Evolutionary conservation across 768 basidiomycete genomes (phyloP).

Genomic region (Auricularia sp.): DNA sequence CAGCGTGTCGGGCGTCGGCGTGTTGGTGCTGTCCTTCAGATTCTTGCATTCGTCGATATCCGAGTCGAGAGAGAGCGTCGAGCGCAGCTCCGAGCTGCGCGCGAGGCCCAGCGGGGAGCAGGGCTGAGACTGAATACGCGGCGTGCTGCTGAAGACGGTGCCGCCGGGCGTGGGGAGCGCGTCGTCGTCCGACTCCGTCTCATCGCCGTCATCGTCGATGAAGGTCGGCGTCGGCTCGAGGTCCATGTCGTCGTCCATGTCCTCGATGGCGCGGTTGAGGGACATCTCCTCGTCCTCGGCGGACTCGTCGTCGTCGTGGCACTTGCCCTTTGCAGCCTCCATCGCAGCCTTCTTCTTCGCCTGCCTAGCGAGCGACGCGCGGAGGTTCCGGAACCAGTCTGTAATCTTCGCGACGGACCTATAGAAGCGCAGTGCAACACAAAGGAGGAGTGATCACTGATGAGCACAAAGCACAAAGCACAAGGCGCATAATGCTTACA

Average conservation of each 20-base stretch:
- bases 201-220: conserved; percentile 3
- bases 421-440: not conserved
- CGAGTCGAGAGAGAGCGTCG: too few species aligned
- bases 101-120: not conserved
- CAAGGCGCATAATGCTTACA: not conserved
- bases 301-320: conserved; percentile 5
- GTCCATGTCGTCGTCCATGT: conserved; percentile 2
- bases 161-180: not conserved
- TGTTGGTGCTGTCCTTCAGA: too few species aligned
- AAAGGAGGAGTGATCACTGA: not conserved
- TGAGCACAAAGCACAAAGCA: not conserved
- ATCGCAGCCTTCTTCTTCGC: conserved; percentile 33
- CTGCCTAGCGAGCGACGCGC: conserved; percentile 25
- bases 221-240: not conserved
- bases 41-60: too few species aligned
- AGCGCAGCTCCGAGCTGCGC: too few species aligned
- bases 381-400: not conserved
- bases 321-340: conserved; percentile 24
- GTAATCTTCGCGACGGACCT: not conserved
- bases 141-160: not conserved
- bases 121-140: not conserved
- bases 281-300: conserved; percentile 13
- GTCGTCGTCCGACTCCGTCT: conserved; percentile 2
- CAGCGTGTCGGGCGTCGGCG: too few species aligned
- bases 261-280: conserved; percentile 7